Evolutionary conservation across 1,284 basidiomycete genomes (phyloP).

Genomic region (Microbotryum lychnidis-dioicae): DNA sequence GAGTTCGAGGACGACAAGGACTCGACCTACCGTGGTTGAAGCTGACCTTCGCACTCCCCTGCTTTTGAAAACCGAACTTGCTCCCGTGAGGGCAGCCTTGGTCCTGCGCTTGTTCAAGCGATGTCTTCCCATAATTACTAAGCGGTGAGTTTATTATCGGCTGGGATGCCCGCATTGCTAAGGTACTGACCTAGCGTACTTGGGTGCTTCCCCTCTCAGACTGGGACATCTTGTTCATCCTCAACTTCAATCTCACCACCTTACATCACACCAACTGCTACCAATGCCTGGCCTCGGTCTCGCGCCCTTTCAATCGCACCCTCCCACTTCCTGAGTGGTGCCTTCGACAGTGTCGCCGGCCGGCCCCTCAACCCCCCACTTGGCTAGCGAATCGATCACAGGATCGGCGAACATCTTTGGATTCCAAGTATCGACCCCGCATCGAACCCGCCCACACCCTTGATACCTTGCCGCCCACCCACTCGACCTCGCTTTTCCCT

Average conservation of each 20-base stretch:
- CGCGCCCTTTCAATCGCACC: not conserved
- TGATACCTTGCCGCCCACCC: not conserved
- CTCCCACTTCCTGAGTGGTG: not conserved
- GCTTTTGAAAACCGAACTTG: not conserved
- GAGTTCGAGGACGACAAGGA: not conserved
- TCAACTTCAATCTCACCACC: not conserved
- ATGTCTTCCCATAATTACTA: no score
- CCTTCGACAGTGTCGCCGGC: not conserved
- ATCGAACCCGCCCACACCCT: not conserved
- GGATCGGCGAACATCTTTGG: no score
- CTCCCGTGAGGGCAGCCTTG: not conserved
- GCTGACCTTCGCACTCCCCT: not conserved
- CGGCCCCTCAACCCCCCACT: conserved; percentile 4
- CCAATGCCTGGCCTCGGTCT: not conserved
- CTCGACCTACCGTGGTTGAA: not conserved
- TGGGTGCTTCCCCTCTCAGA: not conserved
- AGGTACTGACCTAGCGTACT: no score
- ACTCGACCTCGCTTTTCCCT: not conserved
- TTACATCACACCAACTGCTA: not conserved
- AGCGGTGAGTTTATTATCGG: not conserved
- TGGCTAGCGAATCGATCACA: no score
- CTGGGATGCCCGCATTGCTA: no score
- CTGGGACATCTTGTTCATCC: not conserved
- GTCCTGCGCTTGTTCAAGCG: no score
- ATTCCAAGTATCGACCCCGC: not conserved